A percentile compares a stretch with the other conserved stretches of the same genome.
Conservation (phyloP, 306 rosid genomes). For the Astragalus membranaceus region DNA sequence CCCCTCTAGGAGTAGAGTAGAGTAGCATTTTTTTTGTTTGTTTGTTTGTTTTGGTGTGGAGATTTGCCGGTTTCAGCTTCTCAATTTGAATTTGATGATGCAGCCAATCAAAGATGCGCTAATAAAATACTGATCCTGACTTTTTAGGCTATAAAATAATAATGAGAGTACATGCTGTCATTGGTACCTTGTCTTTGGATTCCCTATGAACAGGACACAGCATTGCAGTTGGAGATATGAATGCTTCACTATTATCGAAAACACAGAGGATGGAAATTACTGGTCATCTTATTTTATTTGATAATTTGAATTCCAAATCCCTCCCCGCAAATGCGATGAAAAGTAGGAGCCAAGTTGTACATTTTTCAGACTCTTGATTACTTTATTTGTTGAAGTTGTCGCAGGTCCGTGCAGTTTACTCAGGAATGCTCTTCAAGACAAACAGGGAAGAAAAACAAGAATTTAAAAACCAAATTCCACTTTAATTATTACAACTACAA, state of each 20-base stretch:
- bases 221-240: conserved; percentile 8
- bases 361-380: not conserved
- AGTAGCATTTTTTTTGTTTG: not conserved
- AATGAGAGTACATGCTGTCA: too few species aligned
- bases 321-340: conserved; percentile 1
- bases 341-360: conserved; percentile 13
- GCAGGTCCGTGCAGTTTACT: conserved; percentile 12
- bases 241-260: conserved; percentile 29
- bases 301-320: conserved; percentile 22
- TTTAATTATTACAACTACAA: not conserved
- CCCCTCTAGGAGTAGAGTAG: too few species aligned
- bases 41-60: not conserved
- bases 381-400: conserved; percentile 18
- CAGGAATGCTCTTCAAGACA: conserved; percentile 14
- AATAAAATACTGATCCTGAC: not conserved
- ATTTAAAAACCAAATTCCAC: not conserved
- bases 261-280: conserved; percentile 14
- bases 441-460: conserved; percentile 10
- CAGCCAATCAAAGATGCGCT: not conserved
- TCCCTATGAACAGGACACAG: not conserved
- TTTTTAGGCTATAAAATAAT: too few species aligned
- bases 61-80: not conserved
- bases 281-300: not conserved
- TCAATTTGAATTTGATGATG: not conserved
- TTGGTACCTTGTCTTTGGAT: conserved; percentile 10